Conservation (phyloP, 192 early-diverging fungal genomes). For the Rhizoclosmatium sp. region DNA sequence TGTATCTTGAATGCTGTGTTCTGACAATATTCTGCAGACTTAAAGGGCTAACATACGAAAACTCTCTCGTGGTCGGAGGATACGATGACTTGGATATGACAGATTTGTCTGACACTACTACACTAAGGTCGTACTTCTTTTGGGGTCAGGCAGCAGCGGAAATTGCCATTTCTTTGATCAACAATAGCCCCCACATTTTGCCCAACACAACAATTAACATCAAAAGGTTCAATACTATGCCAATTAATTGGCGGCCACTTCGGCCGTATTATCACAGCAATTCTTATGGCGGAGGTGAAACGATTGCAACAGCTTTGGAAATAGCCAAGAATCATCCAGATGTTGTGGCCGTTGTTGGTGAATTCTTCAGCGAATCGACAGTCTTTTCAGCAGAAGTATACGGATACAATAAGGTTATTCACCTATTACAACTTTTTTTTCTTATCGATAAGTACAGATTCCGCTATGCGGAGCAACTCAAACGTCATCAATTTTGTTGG, state of each 20-base stretch:
- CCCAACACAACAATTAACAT: neutral
- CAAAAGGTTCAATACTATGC: neutral
- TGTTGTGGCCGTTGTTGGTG: neutral
- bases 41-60: neutral
- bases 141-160: neutral
- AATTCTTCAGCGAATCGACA: neutral
- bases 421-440: neutral
- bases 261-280: neutral
- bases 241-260: neutral
- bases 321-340: neutral
- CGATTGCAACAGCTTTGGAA: neutral
- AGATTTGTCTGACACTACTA: neutral
- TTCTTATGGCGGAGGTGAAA: neutral
- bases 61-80: slow-evolving; percentile 7
- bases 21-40: neutral
- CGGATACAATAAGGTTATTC: neutral
- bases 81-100: neutral
- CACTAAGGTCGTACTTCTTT: neutral
- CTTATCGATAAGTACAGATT: neutral
- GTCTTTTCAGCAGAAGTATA: slow-evolving; percentile 7
- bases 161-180: neutral
- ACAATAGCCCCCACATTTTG: neutral
- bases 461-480: neutral
- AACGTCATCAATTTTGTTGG: neutral
- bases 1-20: neutral